phyloP scores from a whole-genome alignment of 345 rosid species.

The Syzygium aqueum region DNA sequence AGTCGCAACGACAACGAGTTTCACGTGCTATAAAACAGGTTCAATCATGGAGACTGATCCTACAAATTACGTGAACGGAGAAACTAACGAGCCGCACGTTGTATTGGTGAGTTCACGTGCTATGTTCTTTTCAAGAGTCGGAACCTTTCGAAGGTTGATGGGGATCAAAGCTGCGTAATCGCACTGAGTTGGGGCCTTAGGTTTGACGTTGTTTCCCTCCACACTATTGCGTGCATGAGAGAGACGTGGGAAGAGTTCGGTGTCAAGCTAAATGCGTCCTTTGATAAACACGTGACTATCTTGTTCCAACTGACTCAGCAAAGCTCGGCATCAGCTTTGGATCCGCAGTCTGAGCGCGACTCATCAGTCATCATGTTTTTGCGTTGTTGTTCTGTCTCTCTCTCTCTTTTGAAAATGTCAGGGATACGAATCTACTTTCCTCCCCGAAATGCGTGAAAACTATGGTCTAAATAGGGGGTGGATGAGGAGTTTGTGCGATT shows the following conservation, averaged over 20 bases:
- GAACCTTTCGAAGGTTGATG: background rate
- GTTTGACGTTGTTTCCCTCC: background rate
- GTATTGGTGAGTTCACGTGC: background rate
- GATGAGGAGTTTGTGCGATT: background rate
- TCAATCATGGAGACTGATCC: background rate
- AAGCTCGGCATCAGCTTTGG: background rate
- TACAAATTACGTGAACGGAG: background rate
- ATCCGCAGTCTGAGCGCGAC: background rate
- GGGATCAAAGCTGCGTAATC: background rate
- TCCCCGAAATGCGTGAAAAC: background rate
- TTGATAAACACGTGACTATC: background rate
- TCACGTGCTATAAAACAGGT: background rate
- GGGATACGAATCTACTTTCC: background rate
- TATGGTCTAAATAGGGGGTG: background rate
- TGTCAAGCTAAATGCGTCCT: background rate
- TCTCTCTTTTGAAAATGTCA: background rate
- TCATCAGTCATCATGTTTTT: background rate
- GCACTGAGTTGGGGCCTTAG: background rate
- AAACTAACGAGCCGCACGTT: background rate
- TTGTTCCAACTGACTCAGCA: background rate
- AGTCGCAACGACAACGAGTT: background rate
- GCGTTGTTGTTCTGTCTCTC: background rate
- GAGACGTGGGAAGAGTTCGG: background rate
- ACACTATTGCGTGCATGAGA: background rate
- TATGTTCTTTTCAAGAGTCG: background rate